Conservation (phyloP, 768 basidiomycete species). For the Mycena vitilis region DNA sequence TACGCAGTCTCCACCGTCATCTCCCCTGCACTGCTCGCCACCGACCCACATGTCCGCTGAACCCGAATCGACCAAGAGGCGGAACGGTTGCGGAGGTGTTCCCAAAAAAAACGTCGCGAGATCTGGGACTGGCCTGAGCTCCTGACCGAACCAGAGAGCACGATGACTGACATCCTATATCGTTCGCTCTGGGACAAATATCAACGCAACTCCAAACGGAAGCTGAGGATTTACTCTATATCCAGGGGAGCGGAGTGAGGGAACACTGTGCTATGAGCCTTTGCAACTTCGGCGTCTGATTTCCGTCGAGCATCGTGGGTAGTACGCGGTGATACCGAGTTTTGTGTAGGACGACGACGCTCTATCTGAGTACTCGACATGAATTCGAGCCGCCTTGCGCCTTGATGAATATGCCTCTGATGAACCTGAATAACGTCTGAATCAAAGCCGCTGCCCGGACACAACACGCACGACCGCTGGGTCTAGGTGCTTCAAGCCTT, state of each 20-base stretch:
- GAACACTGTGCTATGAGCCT: constrained; percentile 34
- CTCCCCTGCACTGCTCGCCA: constrained; percentile 55
- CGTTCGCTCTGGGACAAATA: constrained; percentile 52
- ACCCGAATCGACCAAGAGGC: constrained; percentile 70
- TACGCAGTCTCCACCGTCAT: constrained; percentile 43
- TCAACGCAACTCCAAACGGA: not conserved
- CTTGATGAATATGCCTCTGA: constrained; percentile 71
- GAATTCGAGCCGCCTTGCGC: constrained; percentile 62
- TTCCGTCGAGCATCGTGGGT: constrained; percentile 41
- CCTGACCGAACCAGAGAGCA: not conserved
- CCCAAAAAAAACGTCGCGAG: constrained; percentile 50
- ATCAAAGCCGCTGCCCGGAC: not conserved
- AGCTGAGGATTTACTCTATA: constrained; percentile 59
- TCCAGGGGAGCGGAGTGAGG: constrained; percentile 61
- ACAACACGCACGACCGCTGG: constrained; percentile 27
- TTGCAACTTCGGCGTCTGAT: constrained; percentile 38
- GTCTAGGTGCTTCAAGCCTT: constrained; percentile 23
- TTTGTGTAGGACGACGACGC: constrained; percentile 44
- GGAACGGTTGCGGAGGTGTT: constrained; percentile 61
- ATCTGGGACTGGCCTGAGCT: constrained; percentile 39
- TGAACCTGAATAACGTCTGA: constrained; percentile 52
- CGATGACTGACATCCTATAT: constrained; percentile 58
- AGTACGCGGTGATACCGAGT: not conserved
- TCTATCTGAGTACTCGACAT: constrained; percentile 60
- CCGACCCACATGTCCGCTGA: constrained; percentile 73